Evolutionary conservation across 495 filamentous ascomycete genomes (phyloP), one percentile per base, ranked within the genome.

Genomic region (Chaetomium cochliodes): DNA sequence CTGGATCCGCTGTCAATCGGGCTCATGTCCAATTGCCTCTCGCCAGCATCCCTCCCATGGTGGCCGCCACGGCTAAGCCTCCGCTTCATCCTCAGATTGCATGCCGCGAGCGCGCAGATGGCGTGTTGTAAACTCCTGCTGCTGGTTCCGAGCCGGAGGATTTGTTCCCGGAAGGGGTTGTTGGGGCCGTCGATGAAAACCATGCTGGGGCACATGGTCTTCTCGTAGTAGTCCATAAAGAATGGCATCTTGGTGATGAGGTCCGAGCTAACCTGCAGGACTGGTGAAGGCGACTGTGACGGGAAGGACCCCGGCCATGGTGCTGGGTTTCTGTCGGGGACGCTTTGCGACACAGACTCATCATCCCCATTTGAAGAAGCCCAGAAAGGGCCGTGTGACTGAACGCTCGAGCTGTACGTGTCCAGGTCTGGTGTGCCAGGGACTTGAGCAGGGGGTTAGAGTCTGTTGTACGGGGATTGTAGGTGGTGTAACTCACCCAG

Each of bases 61-160:
- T 83, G 81, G 33, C 33, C 33, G 33, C 81, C 80, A 11, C 83
- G 77, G 58, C 81, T 84, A 56, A 85, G 77, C 65, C 75, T 81
- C 64, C 82, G 69, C 76, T 84, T 85, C 81, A 84, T 85, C 63
- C 83, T 77, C 50, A 97, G 78, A 71, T 98, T 96, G 75, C 92
- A 96, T 3, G 90, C 88, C 1, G 92, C 85, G 18, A 98, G 81
- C 7, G 93, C 92, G 65, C 93, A 94, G 71, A 98, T 92, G 18
- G 93, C 93, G 74, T 96, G 91, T 70, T 93, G 91, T 23, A 97
- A 77, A 66, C 91, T 92, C 69, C 88, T 86, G 74, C 90, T 97
- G 33, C 84, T 80, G 54, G 88, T 81, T 20, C 92, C 91, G 46
- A 97, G 82, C 23, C 86, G 88, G 41, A 97, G 81, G 50, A 98